Evolutionary conservation across 192 early-diverging fungal genomes (phyloP).

Genomic region (Backusella sp.): DNA sequence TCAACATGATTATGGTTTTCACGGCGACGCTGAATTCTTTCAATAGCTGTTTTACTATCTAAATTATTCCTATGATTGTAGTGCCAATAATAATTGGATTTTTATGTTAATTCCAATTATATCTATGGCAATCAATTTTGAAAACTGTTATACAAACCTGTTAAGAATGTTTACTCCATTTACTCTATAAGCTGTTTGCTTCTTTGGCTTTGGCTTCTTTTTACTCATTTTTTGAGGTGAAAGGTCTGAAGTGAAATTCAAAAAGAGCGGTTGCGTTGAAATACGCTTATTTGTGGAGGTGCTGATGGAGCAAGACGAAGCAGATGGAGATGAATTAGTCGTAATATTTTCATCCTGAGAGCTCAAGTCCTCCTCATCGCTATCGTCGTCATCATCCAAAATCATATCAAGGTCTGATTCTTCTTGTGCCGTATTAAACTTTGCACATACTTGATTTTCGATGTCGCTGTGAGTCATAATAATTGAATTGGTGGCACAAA

Average conservation of each 20-base stretch:
- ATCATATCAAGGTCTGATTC: conserved; percentile 8
- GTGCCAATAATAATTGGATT: neutral
- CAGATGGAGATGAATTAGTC: neutral
- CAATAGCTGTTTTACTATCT: conserved; percentile 60
- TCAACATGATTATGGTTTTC: conserved; percentile 81
- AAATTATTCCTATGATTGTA: conserved; percentile 23
- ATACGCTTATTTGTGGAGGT: neutral
- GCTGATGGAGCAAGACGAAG: neutral
- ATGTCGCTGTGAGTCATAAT: neutral
- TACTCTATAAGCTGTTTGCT: conserved; percentile 26
- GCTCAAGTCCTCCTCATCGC: neutral
- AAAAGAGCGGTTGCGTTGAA: conserved; percentile 15
- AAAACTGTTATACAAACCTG: conserved; percentile 13
- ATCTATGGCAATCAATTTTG: too few species aligned
- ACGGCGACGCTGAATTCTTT: conserved; percentile 69
- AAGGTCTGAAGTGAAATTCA: conserved; percentile 29
- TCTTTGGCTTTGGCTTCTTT: conserved; percentile 24
- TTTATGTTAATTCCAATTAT: too few species aligned
- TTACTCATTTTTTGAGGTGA: conserved; percentile 24
- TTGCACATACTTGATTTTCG: neutral
- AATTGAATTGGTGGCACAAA: conserved; percentile 6
- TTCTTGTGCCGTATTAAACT: neutral
- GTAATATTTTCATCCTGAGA: neutral
- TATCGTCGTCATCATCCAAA: neutral
- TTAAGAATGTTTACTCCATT: conserved; percentile 32